Conservation (phyloP, 1,284 basidiomycete genomes). For the Tremellales sp. region DNA sequence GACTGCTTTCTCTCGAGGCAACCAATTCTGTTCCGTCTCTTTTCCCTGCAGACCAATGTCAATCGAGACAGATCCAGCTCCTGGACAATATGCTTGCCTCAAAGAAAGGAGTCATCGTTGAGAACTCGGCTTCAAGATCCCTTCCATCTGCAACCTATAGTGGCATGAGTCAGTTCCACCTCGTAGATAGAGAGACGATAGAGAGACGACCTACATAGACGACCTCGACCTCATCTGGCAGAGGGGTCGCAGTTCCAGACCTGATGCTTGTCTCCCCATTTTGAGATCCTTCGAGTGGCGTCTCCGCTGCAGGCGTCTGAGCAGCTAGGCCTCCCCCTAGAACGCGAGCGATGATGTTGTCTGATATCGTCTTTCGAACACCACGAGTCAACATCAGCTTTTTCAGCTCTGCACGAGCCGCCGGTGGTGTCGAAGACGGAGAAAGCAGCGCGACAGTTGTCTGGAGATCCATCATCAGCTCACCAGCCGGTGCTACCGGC, state of each 20-base stretch:
- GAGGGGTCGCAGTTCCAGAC: slow-evolving; percentile 15
- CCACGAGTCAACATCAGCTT: slow-evolving; percentile 79
- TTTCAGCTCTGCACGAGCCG: slow-evolving; percentile 86
- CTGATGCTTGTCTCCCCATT: slow-evolving; percentile 1
- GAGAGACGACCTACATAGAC: slow-evolving; percentile 64
- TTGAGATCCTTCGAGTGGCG: slow-evolving; percentile 17
- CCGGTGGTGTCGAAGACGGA: slow-evolving; percentile 71
- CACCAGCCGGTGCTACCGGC: background rate
- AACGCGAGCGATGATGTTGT: slow-evolving; percentile 50
- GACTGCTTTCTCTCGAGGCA: slow-evolving; percentile 71
- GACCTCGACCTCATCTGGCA: slow-evolving; percentile 57
- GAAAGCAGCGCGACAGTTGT: slow-evolving; percentile 82
- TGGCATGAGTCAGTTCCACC: slow-evolving; percentile 1
- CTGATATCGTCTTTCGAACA: slow-evolving; percentile 75
- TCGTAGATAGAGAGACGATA: slow-evolving; percentile 3
- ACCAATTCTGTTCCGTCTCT: slow-evolving; percentile 98
- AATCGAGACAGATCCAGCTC: slow-evolving; percentile 1
- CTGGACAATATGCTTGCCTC: slow-evolving; percentile 57
- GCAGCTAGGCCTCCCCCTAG: slow-evolving; percentile 26
- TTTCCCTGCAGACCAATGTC: slow-evolving; percentile 60
- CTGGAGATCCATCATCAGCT: slow-evolving; percentile 30
- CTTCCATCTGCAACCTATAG: slow-evolving; percentile 71
- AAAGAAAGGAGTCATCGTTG: slow-evolving; percentile 71
- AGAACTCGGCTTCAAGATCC: slow-evolving; percentile 83
- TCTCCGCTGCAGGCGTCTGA: slow-evolving; percentile 42